Base-by-base conservation (phyloP, 192 early-diverging fungal species). In the Coemansia sp. region DNA sequence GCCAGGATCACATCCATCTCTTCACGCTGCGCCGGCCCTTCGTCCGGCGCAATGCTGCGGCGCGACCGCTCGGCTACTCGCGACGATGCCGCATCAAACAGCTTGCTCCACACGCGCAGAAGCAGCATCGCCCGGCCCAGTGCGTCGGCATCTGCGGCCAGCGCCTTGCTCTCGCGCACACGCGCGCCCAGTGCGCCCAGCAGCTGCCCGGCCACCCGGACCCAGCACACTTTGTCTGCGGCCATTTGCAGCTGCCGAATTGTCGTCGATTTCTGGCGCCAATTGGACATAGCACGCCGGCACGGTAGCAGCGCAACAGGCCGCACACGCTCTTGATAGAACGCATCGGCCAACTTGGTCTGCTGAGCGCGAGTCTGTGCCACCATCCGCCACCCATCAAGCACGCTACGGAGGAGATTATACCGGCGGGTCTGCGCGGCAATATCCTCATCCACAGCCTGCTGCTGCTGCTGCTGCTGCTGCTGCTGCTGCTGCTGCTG, bases 221-320 rank as follows among this genome's bases (percentile, higher is more conserved):
- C 48, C 12, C 33, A 30, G 3, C 19, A 19, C 3, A 22, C 10
- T 27, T 30, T 58, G 45, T 51, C 45, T 2, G 59, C 60, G 6
- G 56, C 46, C 60, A 55, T 42, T 5, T 29, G 23, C 12, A 72
- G 54, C 30, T 65, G 56, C 22, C 29, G 53, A 40, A 30, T 25
- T 11, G 38, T 12, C 47, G 60, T 64, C 1, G 56, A 46, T 22
- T 29, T 32, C 19, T 28, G 27, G 10, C 60, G 56, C 65, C 60
- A 68, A 2, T 33, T 30, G 2, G 9, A 14, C 22, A 74, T 4
- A 8, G 24, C 51, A 3, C 6, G 5, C 5, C 10, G 7, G 46
- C 60, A 60, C 6, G 54, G n/a, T 1, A 18, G 9, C 31, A 24
- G 43, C 60, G 62, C 62, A 11, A 18, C 44, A 8, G 27, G 30